Evolutionary conservation across 305 asterid species (phyloP), one percentile per base, ranked within the genome.

Genomic region (Fraxinus velutina): DNA sequence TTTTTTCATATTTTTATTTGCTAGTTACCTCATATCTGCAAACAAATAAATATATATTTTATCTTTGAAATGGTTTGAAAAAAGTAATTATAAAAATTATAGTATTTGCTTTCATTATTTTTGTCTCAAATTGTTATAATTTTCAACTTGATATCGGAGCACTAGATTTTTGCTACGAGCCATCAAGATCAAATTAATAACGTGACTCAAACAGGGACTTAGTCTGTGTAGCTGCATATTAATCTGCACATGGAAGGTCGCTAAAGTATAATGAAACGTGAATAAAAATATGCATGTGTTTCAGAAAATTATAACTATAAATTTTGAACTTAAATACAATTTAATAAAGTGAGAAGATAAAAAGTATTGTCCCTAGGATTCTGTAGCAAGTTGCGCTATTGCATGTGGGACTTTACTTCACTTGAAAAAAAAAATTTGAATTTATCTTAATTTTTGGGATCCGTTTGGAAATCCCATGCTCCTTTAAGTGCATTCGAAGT

Each of bases 351-450:
- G 32, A 42, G 27, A 39, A 44, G 29, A 36, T 32, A 71, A 79
- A 47, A 10, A 27, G 27, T 21, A 39, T 73, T 34, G 30, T 72
- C 80, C 83, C 86, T 79, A 55, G 89, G 78, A 84, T 80, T 84
- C 80, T 60, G 79, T 79, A 78, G 86, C 73, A 64, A 37, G 36
- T 85, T 78, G 80, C 52, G 77, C 77, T 47, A 78, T 81, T 82
- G 86, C 88, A 87, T 85, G 86, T 87, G 90, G 44, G 80, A 78
- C 87, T 82, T 88, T 83, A 84, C 88, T 86, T 88, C 77, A 79
- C 79, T 72, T 70, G 12, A 73, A 77, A 60, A 88, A 83, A 42
- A 86, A 27, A 27, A 27, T 27, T 27, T 30, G 32, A 30, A 30
- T 82, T 82, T 52, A 83, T 55, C 89, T 60, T 71, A 76, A 71